Conservation (phyloP, 1,139 yeast genomes). For the Sugiyamaella xylanicola region DNA sequence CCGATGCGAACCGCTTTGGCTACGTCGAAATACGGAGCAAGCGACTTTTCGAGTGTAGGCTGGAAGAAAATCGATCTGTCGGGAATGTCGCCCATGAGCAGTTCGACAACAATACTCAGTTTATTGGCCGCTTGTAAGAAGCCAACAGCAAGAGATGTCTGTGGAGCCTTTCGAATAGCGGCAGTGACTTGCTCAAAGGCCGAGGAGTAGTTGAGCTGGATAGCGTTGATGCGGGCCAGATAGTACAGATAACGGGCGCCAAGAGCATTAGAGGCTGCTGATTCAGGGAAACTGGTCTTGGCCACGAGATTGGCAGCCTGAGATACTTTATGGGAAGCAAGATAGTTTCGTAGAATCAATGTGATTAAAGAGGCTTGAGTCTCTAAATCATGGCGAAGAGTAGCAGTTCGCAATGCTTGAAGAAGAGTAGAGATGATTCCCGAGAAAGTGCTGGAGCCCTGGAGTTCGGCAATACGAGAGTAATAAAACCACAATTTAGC, state of each 20-base stretch:
- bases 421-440: constrained; percentile 70
- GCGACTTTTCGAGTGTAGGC: constrained; percentile 56
- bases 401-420: constrained; percentile 79
- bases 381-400: constrained; percentile 89
- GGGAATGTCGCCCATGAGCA: constrained; percentile 97
- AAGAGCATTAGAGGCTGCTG: constrained; percentile 85
- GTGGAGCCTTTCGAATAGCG: constrained; percentile 97
- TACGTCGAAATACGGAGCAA: constrained; percentile 81
- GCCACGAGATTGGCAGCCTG: constrained; percentile 90
- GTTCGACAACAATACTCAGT: constrained; percentile 82
- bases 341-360: constrained; percentile 75
- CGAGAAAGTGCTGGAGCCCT: constrained; percentile 49
- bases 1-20: constrained; percentile 93
- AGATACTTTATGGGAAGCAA: constrained; percentile 75
- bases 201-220: constrained; percentile 88
- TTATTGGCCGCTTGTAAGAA: constrained; percentile 90
- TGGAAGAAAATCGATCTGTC: constrained; percentile 80
- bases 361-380: constrained; percentile 88
- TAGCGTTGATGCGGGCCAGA: constrained; percentile 83
- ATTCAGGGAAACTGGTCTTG: constrained; percentile 83
- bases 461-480: constrained; percentile 72
- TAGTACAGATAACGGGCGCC: constrained; percentile 92
- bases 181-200: constrained; percentile 90
- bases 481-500: constrained; percentile 95
- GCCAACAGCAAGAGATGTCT: constrained; percentile 80